Evolutionary conservation across 768 basidiomycete species (phyloP), one percentile per base, ranked within the genome.

Genomic region (Gautieria morchelliformis): DNA sequence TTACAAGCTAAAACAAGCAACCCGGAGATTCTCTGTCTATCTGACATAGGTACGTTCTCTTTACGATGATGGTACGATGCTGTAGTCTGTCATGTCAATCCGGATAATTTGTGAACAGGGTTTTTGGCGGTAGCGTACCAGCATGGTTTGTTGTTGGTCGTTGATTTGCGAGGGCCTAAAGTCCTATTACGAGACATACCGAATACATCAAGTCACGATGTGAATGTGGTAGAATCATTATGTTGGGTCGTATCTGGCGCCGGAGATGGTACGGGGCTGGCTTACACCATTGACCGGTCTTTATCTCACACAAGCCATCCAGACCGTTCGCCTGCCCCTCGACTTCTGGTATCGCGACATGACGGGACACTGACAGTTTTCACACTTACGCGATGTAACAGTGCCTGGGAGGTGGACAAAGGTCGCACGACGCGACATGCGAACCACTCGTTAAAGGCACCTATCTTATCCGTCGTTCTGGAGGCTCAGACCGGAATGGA

Each of bases 161-260:
- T 93, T 17, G 87, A 93, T 64, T 75, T 92, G 76, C 77, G 89
- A 22, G 85, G 81, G 1, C 89, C 90, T 1, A 76, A 76, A 12
- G 71, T 92, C 11, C 76, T 92, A 11, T 70, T 86, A 1, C 75
- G 81, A 27, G 74, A 74, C 62, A 64, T 61, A 15, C 64, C 68
- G 61, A 73, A 66, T 49, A 61, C 65, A 70, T 52, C 63, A 74
- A 70, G 72, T 53, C 58, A 67, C n/a, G 69, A 74, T 17, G 55
- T 66, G 45, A 78, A 81, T 54, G 68, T 72, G 1, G 68, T 87
- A 9, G 70, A 69, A 17, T 76, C 78, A 1, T 66, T 94, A 59
- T 72, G 77, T 27, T 95, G 89, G 89, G 76, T 83, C 0, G 76
- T 90, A 5, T 75, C 78, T 50, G 69, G 76, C 2, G 65, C 84